Evolutionary conservation across 2,329 filamentous ascomycete genomes (phyloP), one percentile per base, ranked within the genome.

Genomic region (Aspergillus fischeri): DNA sequence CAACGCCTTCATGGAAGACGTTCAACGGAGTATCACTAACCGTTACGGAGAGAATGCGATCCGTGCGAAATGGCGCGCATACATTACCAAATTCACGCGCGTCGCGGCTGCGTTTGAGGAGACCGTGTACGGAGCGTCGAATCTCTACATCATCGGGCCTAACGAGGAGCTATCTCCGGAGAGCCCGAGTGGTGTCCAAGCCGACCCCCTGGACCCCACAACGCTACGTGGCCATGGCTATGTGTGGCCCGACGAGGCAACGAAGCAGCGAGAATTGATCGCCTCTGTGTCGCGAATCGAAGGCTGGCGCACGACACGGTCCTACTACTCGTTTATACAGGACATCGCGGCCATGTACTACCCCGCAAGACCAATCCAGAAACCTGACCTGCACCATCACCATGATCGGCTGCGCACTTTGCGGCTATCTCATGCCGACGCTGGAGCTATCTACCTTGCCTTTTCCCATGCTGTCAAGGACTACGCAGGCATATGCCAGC

Each of bases 31-130:
- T 67, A 95, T 99, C 64, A 85, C 86, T 32, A 88, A 91, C 45
- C 84, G 94, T 17, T 90, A 93, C 60, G 94, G 94, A 48, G 92
- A 99, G 75, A 88, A 90, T 56, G 92, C 91, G 1, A 89, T 99
- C 55, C 85, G 94, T 24, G 87, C 91, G 32, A 97, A 96, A 75
- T 97, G 92, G 89, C 86, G 92, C 20, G 89, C 91, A 60, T 99
- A 94, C 87, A 88, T 97, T n/a, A 81, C 89, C 56, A 94, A 92
- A 72, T 97, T 99, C 70, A 94, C 92, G 0, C 87, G 94, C 49
- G 88, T 99, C 50, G 88, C 94, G 1, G 91, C 94, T 1, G 91
- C 92, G 11, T 97, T 97, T 64, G 94, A 99, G 72, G 94, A 99
- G 75, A 88, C 85, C 38, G 94, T 99, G 3, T 99, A 96, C 68